phyloP scores from a whole-genome alignment of 257 asterid genomes.

The Dorcoceras hygrometricum region DNA sequence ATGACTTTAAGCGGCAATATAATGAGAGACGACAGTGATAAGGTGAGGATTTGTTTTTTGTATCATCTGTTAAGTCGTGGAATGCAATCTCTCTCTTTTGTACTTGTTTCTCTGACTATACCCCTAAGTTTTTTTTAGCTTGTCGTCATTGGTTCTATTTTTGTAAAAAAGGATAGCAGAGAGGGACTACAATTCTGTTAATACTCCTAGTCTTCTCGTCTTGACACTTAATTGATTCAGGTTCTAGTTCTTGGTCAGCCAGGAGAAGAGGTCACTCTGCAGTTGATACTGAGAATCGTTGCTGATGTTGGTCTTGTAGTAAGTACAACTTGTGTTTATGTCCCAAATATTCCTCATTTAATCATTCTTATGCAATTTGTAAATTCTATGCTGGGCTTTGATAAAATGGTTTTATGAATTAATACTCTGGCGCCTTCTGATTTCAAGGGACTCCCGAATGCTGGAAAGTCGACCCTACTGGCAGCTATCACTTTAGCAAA shows the following conservation, averaged over 20 bases:
- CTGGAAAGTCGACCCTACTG: constrained; percentile 89
- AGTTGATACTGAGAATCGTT: constrained; percentile 86
- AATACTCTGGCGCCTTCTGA: constrained; percentile 10
- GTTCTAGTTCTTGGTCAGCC: constrained; percentile 76
- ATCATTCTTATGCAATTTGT: background rate
- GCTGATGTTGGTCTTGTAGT: constrained; percentile 99
- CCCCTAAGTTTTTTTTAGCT: background rate
- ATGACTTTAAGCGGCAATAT: constrained; percentile 53
- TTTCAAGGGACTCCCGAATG: constrained; percentile 94
- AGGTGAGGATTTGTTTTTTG: constrained; percentile 40
- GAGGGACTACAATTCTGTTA: constrained; percentile 1
- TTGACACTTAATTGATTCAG: constrained; percentile 31
- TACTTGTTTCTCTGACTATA: background rate
- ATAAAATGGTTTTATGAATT: background rate
- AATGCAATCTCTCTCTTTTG: background rate
- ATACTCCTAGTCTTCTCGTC: constrained; percentile 4
- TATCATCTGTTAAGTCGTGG: background rate
- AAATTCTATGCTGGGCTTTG: background rate
- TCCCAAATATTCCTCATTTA: constrained; percentile 6
- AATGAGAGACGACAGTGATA: constrained; percentile 85
- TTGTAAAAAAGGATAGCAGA: background rate
- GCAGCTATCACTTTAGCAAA: constrained; percentile 87
- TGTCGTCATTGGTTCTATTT: background rate
- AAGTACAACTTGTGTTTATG: constrained; percentile 35
- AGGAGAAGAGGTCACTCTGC: constrained; percentile 89